Base-by-base conservation (phyloP, 2,329 filamentous ascomycete genomes). In the Fusarium scirpi region DNA sequence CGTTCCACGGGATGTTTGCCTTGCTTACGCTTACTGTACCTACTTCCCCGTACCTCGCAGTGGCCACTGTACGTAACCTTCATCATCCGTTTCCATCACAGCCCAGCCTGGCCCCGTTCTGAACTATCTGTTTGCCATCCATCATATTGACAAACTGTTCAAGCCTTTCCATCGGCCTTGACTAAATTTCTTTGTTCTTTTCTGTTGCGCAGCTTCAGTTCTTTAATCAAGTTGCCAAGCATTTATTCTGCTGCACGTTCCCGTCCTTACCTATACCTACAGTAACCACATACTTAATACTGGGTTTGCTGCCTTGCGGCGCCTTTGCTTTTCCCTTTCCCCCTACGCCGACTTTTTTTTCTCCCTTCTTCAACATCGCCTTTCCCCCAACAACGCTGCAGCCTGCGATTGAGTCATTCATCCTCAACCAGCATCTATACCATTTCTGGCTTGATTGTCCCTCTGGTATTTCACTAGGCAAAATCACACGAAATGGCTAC, bases 401-500 rank as follows among this genome's bases (percentile, higher is more conserved):
- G 40, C 52, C 58, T 55, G 75, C 69, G 72, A 75, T 72, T 74
- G 67, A 71, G 62, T 56, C 71, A 72, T 49, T 43, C 48, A 62
- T 76, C 70, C 57, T 73, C 73, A 68, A 65, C 65, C 65, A 67
- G 59, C 71, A 69, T 57, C 62, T 67, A 51, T 46, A 44, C 63
- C 63, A 68, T 54, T 56, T 43, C 40, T 48, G 62, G 70, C 65
- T 63, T 51, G 67, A 65, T 66, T 62, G 60, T 60, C 52, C 52
- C 49, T 58, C 49, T 48, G 53, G 51, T 24, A 32, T 41, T 73
- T 48, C 48, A 57, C 61, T 54, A 52, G 46, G 55, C 49, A 58
- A 53, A 62, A 49, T 18, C 30, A 61, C 51, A 62, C 63, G 79
- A 70, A 72, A 90, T 90, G 87, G 87, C 87, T 60, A 89, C 88